These are phyloP conservation scores for Bromus sterilis DNA, from an alignment of 176 grass and related monocot species.

Conservation along the genomic window DNA sequence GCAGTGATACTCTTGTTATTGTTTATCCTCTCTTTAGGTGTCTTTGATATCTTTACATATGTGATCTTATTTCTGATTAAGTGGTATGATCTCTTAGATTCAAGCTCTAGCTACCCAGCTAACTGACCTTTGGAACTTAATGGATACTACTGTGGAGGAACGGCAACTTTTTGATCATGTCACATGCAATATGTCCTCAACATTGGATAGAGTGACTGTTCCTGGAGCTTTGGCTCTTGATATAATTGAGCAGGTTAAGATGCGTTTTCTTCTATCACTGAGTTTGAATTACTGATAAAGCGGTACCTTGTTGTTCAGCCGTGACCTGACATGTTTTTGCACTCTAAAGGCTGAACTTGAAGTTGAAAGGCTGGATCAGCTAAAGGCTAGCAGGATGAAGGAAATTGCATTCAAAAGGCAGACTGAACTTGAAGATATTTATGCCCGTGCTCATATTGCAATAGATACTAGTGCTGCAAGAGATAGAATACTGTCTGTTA, in stretches of 20 bases:
- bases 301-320: neutral
- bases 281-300: neutral
- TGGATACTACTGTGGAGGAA: conserved; percentile 67
- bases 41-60: conserved; percentile 12
- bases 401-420: conserved; percentile 90
- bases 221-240: conserved; percentile 75
- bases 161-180: conserved; percentile 52
- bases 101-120: conserved; percentile 76
- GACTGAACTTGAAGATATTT: conserved; percentile 87
- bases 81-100: conserved; percentile 50
- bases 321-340: conserved; percentile 6
- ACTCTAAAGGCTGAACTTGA: conserved; percentile 53
- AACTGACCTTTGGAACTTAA: conserved; percentile 88
- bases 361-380: conserved; percentile 84
- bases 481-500: conserved; percentile 72
- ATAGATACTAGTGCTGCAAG: conserved; percentile 53
- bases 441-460: conserved; percentile 60
- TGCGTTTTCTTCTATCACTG: conserved; percentile 12
- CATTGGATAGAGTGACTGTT: conserved; percentile 68
- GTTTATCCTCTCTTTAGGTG: neutral
- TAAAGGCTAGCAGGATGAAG: conserved; percentile 91
- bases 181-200: conserved; percentile 53
- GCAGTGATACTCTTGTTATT: neutral
- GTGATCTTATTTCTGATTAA: conserved; percentile 16
- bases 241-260: conserved; percentile 67